Evolutionary conservation across 2,329 filamentous ascomycete species (phyloP).

Genomic region (Phaeomoniella chlamydospora): DNA sequence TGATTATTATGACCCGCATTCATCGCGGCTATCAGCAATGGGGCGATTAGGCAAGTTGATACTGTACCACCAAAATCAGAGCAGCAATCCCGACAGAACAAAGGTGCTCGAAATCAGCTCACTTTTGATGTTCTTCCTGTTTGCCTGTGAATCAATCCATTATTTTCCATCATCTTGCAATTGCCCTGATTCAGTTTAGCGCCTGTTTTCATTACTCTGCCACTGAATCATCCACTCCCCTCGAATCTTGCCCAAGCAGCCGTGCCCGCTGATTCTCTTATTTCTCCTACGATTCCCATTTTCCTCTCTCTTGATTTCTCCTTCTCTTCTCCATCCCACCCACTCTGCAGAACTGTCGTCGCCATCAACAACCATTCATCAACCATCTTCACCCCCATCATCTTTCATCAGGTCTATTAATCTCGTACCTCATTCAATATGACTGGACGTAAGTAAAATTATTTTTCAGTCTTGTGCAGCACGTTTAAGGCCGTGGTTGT

Average conservation of each 20-base stretch:
- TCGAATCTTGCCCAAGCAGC: conserved; percentile 8
- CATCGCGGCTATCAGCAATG: too few relatives aligned
- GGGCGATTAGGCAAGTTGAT: too few relatives aligned
- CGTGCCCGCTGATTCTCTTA: conserved; percentile 1
- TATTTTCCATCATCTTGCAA: neutral
- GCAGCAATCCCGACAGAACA: neutral
- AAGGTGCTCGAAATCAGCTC: conserved; percentile 1
- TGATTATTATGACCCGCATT: too few relatives aligned
- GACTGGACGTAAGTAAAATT: conserved; percentile 41
- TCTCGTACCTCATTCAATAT: conserved; percentile 29
- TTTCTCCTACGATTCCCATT: conserved; percentile 3
- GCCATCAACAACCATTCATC: conserved; percentile 8
- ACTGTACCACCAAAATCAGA: too few relatives aligned
- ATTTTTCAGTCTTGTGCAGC: conserved; percentile 2
- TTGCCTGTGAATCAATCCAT: neutral
- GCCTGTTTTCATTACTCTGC: conserved; percentile 1
- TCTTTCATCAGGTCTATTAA: conserved; percentile 13
- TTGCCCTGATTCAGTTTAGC: conserved; percentile 1
- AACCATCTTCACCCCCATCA: conserved; percentile 10
- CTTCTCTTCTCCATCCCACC: conserved; percentile 4
- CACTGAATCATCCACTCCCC: conserved; percentile 6
- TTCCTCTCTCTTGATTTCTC: conserved; percentile 2
- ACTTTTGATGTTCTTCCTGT: neutral
- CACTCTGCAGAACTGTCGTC: neutral
- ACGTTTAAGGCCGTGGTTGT: conserved; percentile 5